These are phyloP conservation scores for Neurospora cerealis DNA, from an alignment of 495 filamentous ascomycete genomes.

Conservation along the genomic window DNA sequence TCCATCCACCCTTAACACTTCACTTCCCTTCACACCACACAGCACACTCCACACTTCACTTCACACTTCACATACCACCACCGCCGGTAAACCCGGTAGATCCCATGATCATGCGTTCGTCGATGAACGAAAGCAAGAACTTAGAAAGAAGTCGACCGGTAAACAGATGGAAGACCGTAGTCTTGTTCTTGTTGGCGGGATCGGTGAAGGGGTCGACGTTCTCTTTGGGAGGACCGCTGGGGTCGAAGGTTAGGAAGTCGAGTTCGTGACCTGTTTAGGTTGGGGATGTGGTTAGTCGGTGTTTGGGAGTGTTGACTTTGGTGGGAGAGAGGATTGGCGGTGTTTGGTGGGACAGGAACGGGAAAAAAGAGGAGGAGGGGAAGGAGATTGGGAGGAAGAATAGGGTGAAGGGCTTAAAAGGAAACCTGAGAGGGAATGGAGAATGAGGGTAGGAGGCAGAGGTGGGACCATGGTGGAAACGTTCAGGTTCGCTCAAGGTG, in stretches of 20 bases:
- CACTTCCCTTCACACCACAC: background rate
- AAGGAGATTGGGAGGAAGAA: background rate
- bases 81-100: background rate
- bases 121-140: constrained; percentile 40
- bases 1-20: background rate
- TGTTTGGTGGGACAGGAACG: background rate
- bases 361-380: background rate
- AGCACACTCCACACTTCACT: background rate
- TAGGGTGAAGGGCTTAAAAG: background rate
- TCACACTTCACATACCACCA: background rate
- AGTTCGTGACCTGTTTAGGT: constrained; percentile 34
- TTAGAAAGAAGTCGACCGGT: constrained; percentile 38
- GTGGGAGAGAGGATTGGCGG: background rate
- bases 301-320: background rate
- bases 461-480: background rate
- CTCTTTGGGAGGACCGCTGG: constrained; percentile 33
- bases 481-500: background rate
- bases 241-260: constrained; percentile 34
- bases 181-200: background rate
- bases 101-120: constrained; percentile 19
- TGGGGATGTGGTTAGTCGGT: constrained; percentile 6
- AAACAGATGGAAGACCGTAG: constrained; percentile 9
- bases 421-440: background rate
- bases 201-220: constrained; percentile 11
- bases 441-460: background rate